Evolutionary conservation across 306 rosid species (phyloP), one percentile per base, ranked within the genome.

Genomic region (Cicer bijugum): DNA sequence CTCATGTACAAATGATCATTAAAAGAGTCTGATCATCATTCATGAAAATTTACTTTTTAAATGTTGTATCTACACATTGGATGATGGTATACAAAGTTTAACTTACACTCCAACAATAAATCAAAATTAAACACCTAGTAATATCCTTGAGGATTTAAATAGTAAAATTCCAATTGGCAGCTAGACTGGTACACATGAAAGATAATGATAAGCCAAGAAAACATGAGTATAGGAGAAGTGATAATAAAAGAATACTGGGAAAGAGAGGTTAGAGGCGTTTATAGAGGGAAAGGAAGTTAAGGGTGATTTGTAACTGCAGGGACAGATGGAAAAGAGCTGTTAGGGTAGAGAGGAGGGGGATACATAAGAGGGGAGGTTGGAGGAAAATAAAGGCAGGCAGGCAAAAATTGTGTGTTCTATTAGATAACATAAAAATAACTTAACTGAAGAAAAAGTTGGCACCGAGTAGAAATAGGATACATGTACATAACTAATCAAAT

Each of bases 361-460:
- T 0, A 28, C 35, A 3, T 0, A 28, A 28, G 35, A 28, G 35
- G 33, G 35, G 35, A 28, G 35, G 35, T 28, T 28, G 35, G 35
- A 28, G 35, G 35, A 28, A 28, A 28, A 28, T 3, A 28, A 28
- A 28, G 35, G 35, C 35, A 28, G 35, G 35, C 35, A 28, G 35
- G 35, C 35, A 28, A 28, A 28, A 28, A 28, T 28, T 28, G 5
- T 23, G 33, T 28, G 35, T 28, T 28, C 35, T 28, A 28, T 28
- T 28, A 28, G 5, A 53, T 52, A 73, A 74, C 28, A 12, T 35
- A 33, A 59, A 59, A 57, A 82, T 43, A 67, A 20, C 39, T 28
- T 12, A 23, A 65, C 16, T 56, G 56, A 64, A 38, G 20, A 62
- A 55, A 66, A 59, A 10, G 37, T 50, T 59, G 9, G 60, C 76